These are phyloP conservation scores for Eucalyptus cloeziana DNA, from an alignment of 345 rosid species.

Conservation along the genomic window DNA sequence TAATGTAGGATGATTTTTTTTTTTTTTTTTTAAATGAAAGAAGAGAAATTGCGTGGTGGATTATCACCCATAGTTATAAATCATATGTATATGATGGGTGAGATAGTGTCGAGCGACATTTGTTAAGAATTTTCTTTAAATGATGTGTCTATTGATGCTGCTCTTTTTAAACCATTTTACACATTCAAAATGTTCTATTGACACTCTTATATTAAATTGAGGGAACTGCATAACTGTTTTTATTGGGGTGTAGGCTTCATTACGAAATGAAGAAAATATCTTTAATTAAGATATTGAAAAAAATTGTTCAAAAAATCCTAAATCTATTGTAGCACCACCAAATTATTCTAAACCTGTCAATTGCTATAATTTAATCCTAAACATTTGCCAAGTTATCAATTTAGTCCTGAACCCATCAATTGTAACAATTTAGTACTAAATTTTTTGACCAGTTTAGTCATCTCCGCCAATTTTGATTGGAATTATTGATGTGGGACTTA, in stretches of 20 bases:
- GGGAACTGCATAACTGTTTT: not conserved
- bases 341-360: not conserved
- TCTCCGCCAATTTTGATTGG: accelerated
- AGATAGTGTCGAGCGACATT: accelerated
- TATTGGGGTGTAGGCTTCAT: not conserved
- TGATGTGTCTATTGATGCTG: not conserved
- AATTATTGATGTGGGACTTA: too few relatives aligned
- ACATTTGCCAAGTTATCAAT: not conserved
- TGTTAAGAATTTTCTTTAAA: too few relatives aligned
- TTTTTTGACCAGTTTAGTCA: too few relatives aligned
- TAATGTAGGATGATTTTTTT: accelerated
- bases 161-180: too few relatives aligned
- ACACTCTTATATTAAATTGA: not conserved
- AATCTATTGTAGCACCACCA: accelerated
- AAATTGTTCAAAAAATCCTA: not conserved
- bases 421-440: not conserved
- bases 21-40: not conserved
- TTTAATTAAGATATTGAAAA: not conserved
- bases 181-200: not conserved
- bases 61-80: not conserved
- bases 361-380: not conserved
- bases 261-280: not conserved
- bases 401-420: accelerated
- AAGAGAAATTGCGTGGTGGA: not conserved
- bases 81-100: accelerated